Evolutionary conservation across 176 grass and related monocot genomes (phyloP).

Genomic region (Aegilops speltoides): DNA sequence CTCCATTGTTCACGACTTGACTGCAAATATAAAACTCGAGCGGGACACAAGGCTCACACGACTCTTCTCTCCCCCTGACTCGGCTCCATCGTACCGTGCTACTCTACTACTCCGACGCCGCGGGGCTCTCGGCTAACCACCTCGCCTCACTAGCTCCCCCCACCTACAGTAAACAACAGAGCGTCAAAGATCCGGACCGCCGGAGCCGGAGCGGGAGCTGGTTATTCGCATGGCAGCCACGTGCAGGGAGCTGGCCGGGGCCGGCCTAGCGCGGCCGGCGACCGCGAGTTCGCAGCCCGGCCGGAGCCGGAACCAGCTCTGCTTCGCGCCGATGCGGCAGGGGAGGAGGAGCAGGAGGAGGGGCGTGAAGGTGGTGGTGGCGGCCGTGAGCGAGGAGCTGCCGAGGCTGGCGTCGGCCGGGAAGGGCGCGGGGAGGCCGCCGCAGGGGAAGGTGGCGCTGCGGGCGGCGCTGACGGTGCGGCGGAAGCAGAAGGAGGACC

Average conservation of each 20-base stretch:
- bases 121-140: conserved; percentile 3
- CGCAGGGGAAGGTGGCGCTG: conserved; percentile 44
- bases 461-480: conserved; percentile 88
- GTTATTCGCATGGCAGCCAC: conserved; percentile 29
- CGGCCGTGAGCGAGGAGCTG: conserved; percentile 84
- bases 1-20: not conserved
- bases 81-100: not conserved
- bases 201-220: not conserved
- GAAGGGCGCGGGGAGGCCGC: not conserved
- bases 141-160: conserved; percentile 2
- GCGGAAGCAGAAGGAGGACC: conserved; percentile 94
- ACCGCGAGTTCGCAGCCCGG: not conserved
- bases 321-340: conserved; percentile 7
- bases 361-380: conserved; percentile 37
- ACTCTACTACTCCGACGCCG: not conserved
- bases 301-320: conserved; percentile 35
- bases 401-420: conserved; percentile 32
- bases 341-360: not conserved
- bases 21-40: conserved; percentile 27
- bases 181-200: conserved; percentile 17
- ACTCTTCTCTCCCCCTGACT: not conserved
- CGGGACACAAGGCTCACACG: not conserved
- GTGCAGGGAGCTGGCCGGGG: conserved; percentile 41
- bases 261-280: not conserved
- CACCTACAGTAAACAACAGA: not conserved